Evolutionary conservation across 768 basidiomycete genomes (phyloP).

Genomic region (Phaeolepiota aurea): DNA sequence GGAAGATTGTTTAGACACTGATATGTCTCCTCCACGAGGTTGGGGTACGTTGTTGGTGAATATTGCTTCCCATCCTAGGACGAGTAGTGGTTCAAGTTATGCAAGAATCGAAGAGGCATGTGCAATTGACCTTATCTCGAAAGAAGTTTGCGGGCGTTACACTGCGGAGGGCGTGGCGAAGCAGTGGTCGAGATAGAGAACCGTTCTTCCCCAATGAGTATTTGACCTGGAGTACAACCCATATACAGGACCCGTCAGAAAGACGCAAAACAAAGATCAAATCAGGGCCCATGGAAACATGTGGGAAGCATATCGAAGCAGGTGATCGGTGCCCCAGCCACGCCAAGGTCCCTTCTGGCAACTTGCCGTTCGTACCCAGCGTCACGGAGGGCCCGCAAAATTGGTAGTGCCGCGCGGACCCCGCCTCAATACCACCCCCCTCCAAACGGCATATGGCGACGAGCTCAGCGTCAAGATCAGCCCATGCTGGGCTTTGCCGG

Average conservation of each 20-base stretch:
- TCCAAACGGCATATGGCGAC: constrained; percentile 22
- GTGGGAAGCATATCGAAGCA: constrained; percentile 32
- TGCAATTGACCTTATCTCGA: constrained; percentile 31
- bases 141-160: constrained; percentile 34
- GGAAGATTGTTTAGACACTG: constrained; percentile 21
- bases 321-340: constrained; percentile 26
- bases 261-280: constrained; percentile 30
- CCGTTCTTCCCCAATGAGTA: constrained; percentile 24
- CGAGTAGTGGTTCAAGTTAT: no score
- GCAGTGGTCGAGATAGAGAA: constrained; percentile 16
- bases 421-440: constrained; percentile 17
- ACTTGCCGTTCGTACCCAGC: constrained; percentile 28
- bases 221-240: constrained; percentile 36
- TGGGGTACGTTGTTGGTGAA: constrained; percentile 22
- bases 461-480: constrained; percentile 24
- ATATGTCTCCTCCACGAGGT: constrained; percentile 18
- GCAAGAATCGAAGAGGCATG: no score
- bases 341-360: constrained; percentile 18
- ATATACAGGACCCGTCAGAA: constrained; percentile 23
- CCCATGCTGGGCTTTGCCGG: constrained; percentile 25
- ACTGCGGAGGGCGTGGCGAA: constrained; percentile 29
- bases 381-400: constrained; percentile 26
- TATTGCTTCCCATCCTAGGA: constrained; percentile 28
- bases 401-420: constrained; percentile 16
- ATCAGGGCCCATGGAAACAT: constrained; percentile 32